Conservation (phyloP, 2,329 filamentous ascomycete genomes). For the Cytospora piceae region DNA sequence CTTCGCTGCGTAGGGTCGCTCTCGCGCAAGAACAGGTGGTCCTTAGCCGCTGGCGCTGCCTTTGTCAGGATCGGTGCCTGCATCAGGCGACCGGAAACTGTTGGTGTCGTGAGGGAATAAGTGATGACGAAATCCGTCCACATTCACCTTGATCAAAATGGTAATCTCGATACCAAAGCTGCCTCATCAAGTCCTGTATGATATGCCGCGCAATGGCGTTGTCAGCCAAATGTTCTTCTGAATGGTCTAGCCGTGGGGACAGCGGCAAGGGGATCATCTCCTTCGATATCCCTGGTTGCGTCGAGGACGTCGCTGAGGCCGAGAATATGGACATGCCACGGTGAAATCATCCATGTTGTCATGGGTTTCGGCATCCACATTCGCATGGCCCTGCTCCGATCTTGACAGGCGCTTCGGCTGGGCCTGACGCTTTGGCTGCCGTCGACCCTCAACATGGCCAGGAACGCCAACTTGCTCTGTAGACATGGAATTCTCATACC, state of each 20-base stretch:
- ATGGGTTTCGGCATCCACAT: conserved; percentile 16
- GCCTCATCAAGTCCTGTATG: conserved; percentile 28
- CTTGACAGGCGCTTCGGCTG: conserved; percentile 15
- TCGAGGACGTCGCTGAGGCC: conserved; percentile 16
- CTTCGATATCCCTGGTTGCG: conserved; percentile 21
- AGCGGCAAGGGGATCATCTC: conserved; percentile 19
- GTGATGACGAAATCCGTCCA: not conserved
- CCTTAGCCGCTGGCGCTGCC: not conserved
- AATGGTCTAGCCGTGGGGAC: not conserved
- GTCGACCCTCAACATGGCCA: conserved; percentile 14
- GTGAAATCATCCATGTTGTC: conserved; percentile 8
- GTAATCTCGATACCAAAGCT: conserved; percentile 1
- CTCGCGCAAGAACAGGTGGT: not conserved
- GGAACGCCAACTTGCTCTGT: conserved; percentile 6
- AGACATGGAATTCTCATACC: conserved; percentile 60
- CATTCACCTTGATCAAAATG: not conserved
- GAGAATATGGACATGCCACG: conserved; percentile 18
- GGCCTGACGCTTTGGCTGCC: conserved; percentile 4
- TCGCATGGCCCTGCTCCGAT: conserved; percentile 13
- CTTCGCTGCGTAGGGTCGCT: not conserved
- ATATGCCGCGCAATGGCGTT: conserved; percentile 12
- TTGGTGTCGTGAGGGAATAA: not conserved
- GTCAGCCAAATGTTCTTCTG: conserved; percentile 21
- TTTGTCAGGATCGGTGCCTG: not conserved
- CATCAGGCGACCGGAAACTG: conserved; percentile 4